A percentile compares a stretch with the other conserved stretches of the same genome.
Conservation (phyloP, 768 basidiomycete genomes). For the Mycena chlorophos region DNA sequence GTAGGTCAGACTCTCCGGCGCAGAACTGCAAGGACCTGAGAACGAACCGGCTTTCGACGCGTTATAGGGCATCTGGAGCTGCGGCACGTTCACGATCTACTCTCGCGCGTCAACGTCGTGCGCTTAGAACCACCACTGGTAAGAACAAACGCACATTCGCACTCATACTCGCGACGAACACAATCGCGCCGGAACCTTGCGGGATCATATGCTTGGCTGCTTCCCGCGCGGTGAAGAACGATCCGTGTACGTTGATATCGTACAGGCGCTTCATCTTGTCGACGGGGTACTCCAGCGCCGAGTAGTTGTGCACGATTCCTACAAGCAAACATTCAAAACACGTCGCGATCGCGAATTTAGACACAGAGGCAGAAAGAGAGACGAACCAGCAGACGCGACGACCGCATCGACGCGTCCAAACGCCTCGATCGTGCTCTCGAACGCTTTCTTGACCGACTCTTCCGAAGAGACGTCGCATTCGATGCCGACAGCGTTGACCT, state of each 20-base stretch:
- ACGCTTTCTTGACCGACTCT: constrained; percentile 71
- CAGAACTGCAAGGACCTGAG: not conserved
- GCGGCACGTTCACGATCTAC: constrained; percentile 84
- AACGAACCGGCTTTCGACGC: constrained; percentile 84
- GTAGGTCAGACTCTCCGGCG: constrained; percentile 13
- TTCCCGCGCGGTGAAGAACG: constrained; percentile 94
- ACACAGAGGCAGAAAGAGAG: not conserved
- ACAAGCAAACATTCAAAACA: too few species aligned
- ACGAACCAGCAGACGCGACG: constrained; percentile 83
- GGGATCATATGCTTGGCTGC: constrained; percentile 91
- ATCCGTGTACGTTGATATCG: constrained; percentile 93
- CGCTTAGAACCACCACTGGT: constrained; percentile 5
- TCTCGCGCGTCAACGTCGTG: constrained; percentile 2
- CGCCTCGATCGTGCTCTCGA: constrained; percentile 59
- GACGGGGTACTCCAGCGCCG: constrained; percentile 88
- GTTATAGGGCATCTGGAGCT: constrained; percentile 94
- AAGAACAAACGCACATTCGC: constrained; percentile 60
- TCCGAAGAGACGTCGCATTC: constrained; percentile 91
- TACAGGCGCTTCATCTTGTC: constrained; percentile 82
- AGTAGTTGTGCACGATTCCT: constrained; percentile 88
- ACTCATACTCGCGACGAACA: constrained; percentile 89
- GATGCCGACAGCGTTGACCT: constrained; percentile 69
- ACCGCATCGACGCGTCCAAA: constrained; percentile 77
- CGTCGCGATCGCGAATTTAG: not conserved
- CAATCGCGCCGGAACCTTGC: constrained; percentile 74